These are phyloP conservation scores for Linum trigynum DNA, from an alignment of 345 rosid genomes.

Conservation along the genomic window DNA sequence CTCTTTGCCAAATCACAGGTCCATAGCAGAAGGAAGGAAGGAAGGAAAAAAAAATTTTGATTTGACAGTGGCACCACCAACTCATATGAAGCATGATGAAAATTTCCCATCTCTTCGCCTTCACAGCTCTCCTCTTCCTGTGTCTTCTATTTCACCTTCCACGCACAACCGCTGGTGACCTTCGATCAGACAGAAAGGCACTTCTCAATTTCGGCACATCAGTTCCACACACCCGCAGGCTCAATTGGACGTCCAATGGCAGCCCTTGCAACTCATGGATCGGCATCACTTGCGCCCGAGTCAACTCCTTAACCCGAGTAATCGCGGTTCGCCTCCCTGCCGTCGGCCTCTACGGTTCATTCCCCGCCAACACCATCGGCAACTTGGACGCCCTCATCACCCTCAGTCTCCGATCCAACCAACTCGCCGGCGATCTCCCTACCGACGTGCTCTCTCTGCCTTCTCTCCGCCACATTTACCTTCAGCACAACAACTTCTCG, in stretches of 20 bases:
- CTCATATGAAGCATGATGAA: slow-evolving; percentile 14
- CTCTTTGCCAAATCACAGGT: too few relatives aligned
- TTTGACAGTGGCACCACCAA: background rate
- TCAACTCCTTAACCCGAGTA: slow-evolving; percentile 36
- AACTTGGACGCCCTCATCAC: slow-evolving; percentile 59
- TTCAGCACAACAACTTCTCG: slow-evolving; percentile 76
- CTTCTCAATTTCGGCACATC: slow-evolving; percentile 57
- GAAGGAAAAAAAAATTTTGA: too few relatives aligned
- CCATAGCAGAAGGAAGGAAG: too few relatives aligned
- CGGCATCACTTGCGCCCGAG: slow-evolving; percentile 56
- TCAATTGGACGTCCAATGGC: slow-evolving; percentile 59
- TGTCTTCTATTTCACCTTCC: slow-evolving; percentile 26
- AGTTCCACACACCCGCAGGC: slow-evolving; percentile 67
- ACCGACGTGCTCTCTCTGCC: slow-evolving; percentile 64
- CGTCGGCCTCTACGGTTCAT: slow-evolving; percentile 62
- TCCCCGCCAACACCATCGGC: slow-evolving; percentile 68
- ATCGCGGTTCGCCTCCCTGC: slow-evolving; percentile 71
- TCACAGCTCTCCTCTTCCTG: slow-evolving; percentile 21
- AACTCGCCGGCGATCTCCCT: slow-evolving; percentile 59
- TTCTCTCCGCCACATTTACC: slow-evolving; percentile 49
- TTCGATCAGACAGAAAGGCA: slow-evolving; percentile 57
- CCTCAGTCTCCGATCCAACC: slow-evolving; percentile 74
- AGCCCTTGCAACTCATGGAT: slow-evolving; percentile 61
- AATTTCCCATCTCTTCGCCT: slow-evolving; percentile 22
- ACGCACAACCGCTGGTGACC: slow-evolving; percentile 29